Evolutionary conservation across 495 filamentous ascomycete genomes (phyloP).

Genomic region (Sordaria brevicollis): DNA sequence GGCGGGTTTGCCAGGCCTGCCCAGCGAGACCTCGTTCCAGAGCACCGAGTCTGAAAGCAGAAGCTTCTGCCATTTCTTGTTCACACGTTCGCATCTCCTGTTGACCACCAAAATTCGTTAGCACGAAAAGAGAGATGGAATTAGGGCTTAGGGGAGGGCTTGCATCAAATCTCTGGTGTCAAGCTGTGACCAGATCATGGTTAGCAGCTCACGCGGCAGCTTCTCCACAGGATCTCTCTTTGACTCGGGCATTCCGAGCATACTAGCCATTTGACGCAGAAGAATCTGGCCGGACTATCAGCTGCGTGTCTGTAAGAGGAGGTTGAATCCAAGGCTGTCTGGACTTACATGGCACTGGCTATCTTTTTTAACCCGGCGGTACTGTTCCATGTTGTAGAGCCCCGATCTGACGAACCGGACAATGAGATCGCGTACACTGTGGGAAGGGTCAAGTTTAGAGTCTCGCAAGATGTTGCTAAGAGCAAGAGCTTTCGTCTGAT

Average conservation of each 20-base stretch:
- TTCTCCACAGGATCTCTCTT: constrained; percentile 12
- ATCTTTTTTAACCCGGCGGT: constrained; percentile 1
- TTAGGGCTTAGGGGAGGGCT: neutral
- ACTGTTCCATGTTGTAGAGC: constrained; percentile 3
- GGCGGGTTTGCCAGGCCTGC: constrained; percentile 5
- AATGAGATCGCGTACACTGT: constrained; percentile 2
- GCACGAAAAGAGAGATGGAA: neutral
- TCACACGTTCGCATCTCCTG: constrained; percentile 13
- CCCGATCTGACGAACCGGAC: constrained; percentile 8
- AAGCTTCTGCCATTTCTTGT: constrained; percentile 10
- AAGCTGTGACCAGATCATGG: constrained; percentile 13
- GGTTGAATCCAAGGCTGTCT: neutral
- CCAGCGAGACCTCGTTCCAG: constrained; percentile 10
- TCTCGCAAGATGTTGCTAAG: constrained; percentile 4
- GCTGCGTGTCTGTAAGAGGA: neutral
- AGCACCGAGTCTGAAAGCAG: constrained; percentile 6
- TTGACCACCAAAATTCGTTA: neutral
- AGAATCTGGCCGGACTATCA: constrained; percentile 1
- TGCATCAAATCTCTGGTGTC: constrained; percentile 6
- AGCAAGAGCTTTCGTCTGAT: neutral
- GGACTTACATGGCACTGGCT: constrained; percentile 9
- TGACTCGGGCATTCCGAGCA: constrained; percentile 4
- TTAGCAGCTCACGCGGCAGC: constrained; percentile 14
- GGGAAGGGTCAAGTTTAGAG: neutral
- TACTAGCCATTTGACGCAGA: constrained; percentile 14